Conservation (phyloP, 805 yeast genomes). For the Middelhovenomyces tepae region DNA sequence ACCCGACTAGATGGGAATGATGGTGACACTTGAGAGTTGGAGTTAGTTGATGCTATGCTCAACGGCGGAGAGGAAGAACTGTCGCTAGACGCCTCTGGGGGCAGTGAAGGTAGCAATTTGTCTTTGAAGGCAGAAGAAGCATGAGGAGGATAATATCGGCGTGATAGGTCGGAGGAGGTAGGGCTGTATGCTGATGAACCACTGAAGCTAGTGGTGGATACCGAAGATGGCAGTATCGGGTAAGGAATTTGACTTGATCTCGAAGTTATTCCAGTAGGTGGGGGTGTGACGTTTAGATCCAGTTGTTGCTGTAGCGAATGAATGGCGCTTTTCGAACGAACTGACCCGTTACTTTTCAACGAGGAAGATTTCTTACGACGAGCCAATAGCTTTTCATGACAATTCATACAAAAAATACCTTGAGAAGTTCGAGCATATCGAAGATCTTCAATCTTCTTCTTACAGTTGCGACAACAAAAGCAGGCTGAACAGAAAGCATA, state of each 20-base stretch:
- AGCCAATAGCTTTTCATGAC: constrained; percentile 77
- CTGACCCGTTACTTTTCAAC: background rate
- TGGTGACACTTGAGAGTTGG: background rate
- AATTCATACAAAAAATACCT: constrained; percentile 86
- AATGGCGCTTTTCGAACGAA: too few species aligned
- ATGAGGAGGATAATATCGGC: background rate
- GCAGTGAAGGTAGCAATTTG: constrained; percentile 14
- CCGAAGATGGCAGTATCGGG: too few species aligned
- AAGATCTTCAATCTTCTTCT: constrained; percentile 74
- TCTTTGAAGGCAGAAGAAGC: constrained; percentile 6
- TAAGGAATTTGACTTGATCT: background rate
- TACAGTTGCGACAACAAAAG: constrained; percentile 84
- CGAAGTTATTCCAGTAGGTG: too few species aligned
- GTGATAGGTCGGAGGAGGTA: constrained; percentile 4
- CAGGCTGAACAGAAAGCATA: constrained; percentile 90
- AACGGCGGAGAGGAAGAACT: background rate
- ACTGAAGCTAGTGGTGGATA: too few species aligned
- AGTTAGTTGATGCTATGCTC: too few species aligned
- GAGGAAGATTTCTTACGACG: constrained; percentile 40
- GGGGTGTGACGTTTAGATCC: too few species aligned
- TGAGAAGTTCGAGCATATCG: constrained; percentile 88
- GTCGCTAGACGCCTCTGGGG: constrained; percentile 3
- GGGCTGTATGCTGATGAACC: too few species aligned
- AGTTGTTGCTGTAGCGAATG: too few species aligned
- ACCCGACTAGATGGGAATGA: constrained; percentile 1